A percentile compares a stretch with the other conserved stretches of the same genome.
phyloP scores from a whole-genome alignment of 768 basidiomycete genomes.

The Tremella fuciformis region DNA sequence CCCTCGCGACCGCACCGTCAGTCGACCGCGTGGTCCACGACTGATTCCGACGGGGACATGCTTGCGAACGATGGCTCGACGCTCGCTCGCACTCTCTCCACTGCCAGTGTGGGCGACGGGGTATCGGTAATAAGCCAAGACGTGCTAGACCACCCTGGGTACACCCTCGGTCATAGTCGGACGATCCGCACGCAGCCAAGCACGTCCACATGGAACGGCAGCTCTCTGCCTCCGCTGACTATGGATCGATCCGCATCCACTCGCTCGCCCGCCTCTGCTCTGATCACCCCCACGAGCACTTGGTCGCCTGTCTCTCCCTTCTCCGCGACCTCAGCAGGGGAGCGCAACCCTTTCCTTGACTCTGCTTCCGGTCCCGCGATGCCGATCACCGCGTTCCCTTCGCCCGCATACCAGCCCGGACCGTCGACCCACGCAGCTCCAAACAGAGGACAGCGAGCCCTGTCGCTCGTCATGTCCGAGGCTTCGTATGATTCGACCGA shows the following conservation, averaged over 20 bases:
- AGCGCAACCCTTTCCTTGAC: conserved; percentile 3
- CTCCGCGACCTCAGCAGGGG: background rate
- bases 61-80: conserved; percentile 18
- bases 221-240: background rate
- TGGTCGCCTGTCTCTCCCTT: background rate
- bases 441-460: background rate
- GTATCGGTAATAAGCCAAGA: background rate
- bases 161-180: conserved; percentile 3
- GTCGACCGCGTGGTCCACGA: conserved; percentile 1
- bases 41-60: conserved; percentile 26
- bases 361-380: background rate
- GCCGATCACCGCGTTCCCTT: background rate
- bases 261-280: background rate
- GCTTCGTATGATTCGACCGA: conserved; percentile 1
- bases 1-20: no score
- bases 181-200: background rate
- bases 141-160: conserved; percentile 15
- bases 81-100: conserved; percentile 20
- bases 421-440: background rate
- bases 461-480: background rate
- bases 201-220: background rate
- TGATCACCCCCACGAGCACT: background rate
- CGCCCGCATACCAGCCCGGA: conserved; percentile 1
- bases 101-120: background rate
- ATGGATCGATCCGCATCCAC: background rate